Evolutionary conservation across 208 protist genomes (phyloP).

Genomic region (Strigomonas culicis): DNA sequence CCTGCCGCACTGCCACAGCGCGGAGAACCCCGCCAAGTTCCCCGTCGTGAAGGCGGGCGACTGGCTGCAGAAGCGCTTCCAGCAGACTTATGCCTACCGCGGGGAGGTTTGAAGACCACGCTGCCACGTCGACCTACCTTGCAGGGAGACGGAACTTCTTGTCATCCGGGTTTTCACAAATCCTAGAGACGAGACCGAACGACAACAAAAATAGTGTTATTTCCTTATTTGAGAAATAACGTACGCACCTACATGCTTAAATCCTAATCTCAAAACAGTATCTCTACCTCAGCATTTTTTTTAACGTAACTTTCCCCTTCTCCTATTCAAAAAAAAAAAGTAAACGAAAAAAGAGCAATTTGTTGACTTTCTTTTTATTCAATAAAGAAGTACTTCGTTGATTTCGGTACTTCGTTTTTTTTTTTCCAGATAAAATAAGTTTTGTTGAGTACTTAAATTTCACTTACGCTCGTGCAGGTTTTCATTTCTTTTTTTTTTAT

Average conservation of each 20-base stretch:
- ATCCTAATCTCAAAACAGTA: background rate
- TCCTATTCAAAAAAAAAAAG: conserved; percentile 9
- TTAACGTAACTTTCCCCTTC: conserved; percentile 7
- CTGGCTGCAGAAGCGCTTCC: conserved; percentile 70
- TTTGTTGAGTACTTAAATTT: conserved; percentile 1
- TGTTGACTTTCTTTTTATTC: conserved; percentile 3
- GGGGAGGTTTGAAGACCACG: background rate
- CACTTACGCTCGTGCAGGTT: background rate
- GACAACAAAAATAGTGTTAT: background rate
- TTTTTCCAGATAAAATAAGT: background rate
- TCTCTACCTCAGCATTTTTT: conserved; percentile 9
- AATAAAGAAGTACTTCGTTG: background rate
- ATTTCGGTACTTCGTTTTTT: conserved; percentile 8
- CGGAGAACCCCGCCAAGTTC: conserved; percentile 55
- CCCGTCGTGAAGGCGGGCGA: conserved; percentile 44
- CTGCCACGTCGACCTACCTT: background rate
- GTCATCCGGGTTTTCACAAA: background rate
- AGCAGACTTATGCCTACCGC: conserved; percentile 67
- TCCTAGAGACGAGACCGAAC: background rate
- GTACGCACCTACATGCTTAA: background rate
- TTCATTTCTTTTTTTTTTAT: conserved; percentile 8
- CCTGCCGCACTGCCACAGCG: conserved; percentile 60
- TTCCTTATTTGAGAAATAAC: background rate
- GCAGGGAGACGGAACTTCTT: conserved; percentile 6
- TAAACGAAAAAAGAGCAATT: background rate